Evolutionary conservation across 108 stramenopile genomes (phyloP).

Genomic region (Nitzschia putrida): DNA sequence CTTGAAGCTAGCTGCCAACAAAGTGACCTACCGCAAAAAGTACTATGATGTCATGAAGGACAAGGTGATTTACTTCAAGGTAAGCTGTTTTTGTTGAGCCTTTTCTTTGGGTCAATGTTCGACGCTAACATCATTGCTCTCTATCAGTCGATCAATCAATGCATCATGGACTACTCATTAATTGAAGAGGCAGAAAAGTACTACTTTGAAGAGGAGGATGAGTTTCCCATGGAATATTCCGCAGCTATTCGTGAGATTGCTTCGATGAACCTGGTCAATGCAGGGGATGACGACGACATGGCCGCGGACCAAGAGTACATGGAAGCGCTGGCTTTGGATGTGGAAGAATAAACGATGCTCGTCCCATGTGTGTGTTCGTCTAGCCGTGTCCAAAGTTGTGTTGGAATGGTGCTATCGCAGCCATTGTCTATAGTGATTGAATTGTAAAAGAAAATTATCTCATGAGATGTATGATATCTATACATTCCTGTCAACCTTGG

Average conservation of each 20-base stretch:
- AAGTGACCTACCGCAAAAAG: constrained; percentile 19
- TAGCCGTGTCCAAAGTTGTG: no score
- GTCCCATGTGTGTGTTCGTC: no score
- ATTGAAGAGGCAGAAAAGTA: constrained; percentile 35
- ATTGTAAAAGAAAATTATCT: no score
- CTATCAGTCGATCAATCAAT: constrained; percentile 15
- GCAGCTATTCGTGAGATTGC: constrained; percentile 25
- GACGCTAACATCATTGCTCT: neutral
- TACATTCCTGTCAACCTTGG: no score
- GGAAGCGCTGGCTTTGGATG: constrained; percentile 13
- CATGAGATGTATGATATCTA: no score
- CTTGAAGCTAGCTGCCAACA: constrained; percentile 4
- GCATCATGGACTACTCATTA: constrained; percentile 7
- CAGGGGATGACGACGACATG: neutral
- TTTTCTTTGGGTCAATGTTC: neutral
- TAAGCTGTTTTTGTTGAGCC: neutral
- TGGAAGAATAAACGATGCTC: constrained; percentile 8
- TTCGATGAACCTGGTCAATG: neutral
- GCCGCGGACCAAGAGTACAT: constrained; percentile 16
- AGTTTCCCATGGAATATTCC: constrained; percentile 22
- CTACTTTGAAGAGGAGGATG: constrained; percentile 12
- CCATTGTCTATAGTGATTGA: no score
- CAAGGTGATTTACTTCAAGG: constrained; percentile 9
- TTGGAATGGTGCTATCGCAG: no score
- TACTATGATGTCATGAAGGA: constrained; percentile 24